Evolutionary conservation across 139 green algal genomes (phyloP), one percentile per base, ranked within the genome.

Genomic region (Microglena sp.): DNA sequence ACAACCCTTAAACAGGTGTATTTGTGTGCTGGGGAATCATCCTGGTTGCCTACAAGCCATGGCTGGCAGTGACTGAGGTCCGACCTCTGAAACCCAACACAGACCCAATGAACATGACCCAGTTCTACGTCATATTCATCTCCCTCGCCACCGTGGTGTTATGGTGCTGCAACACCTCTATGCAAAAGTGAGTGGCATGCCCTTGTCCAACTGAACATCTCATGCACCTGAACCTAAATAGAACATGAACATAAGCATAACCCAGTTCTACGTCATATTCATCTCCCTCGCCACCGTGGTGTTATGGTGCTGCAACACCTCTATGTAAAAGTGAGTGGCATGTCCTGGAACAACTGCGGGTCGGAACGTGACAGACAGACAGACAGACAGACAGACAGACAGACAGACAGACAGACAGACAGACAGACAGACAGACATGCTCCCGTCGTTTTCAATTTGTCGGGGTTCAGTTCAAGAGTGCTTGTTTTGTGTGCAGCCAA

Each of bases 231-330:
- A n/a, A n/a, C n/a, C n/a, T n/a, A n/a, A n/a, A n/a, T n/a, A n/a
- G n/a, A n/a, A n/a, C n/a, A n/a, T n/a, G n/a, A n/a, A n/a, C n/a
- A 59, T 87, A 34, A 87, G 53, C 50, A 36, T 44, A 0, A 87
- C 77, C 0, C 78, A 88, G 71, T 62, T 86, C 18, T 86, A 81
- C 54, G 77, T 89, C n/a, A 62, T 88, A 2, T 24, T 82, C 1
- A 64, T 89, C 26, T 79, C 60, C 28, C 8, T 86, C 21, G 60
- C 64, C 4, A 89, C 85, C 0, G 81, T 91, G 3, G 74, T 24
- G 0, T 65, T 86, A 28, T 91, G 85, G 85, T 91, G 85, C 65
- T 75, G 46, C 54, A 88, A 88, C 75, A 77, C 45, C 1, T 46
- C 56, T 33, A 69, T 90, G 59, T 35, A 70, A 24, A 55, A 32